A percentile compares a stretch with the other conserved stretches of the same genome.
These are phyloP conservation scores for Casuarina cunninghamiana DNA, from an alignment of 306 rosid species.

Conservation along the genomic window DNA sequence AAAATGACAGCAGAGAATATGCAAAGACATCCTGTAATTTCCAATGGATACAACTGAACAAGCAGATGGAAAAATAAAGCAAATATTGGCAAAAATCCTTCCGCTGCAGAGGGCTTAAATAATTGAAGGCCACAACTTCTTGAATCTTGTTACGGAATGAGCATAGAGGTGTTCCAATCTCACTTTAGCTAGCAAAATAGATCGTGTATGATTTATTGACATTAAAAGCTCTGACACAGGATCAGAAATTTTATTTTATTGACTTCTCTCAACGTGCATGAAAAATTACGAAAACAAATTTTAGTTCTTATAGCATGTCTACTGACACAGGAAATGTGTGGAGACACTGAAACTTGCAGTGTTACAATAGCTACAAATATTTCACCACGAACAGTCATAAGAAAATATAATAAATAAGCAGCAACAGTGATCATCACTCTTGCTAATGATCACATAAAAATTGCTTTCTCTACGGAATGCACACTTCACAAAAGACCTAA, in stretches of 20 bases:
- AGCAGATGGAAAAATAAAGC: conserved; percentile 1
- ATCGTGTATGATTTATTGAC: neutral
- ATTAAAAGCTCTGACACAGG: neutral
- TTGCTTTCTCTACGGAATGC: neutral
- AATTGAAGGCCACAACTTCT: neutral
- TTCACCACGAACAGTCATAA: neutral
- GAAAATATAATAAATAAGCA: neutral
- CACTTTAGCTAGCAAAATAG: neutral
- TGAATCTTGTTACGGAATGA: neutral
- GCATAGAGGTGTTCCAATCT: neutral
- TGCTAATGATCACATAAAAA: neutral
- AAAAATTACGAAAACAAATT: neutral
- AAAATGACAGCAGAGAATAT: conserved; percentile 8
- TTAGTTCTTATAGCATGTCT: neutral
- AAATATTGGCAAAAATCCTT: neutral
- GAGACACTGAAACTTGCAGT: neutral
- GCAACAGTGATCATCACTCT: neutral
- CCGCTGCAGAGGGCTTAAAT: neutral
- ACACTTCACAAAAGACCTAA: neutral
- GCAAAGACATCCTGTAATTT: neutral
- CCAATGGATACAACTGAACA: neutral
- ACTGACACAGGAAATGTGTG: neutral
- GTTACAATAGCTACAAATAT: neutral
- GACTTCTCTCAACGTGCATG: neutral
- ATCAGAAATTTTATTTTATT: neutral